phyloP scores from a whole-genome alignment of 2,329 filamentous ascomycete genomes.

The Aspergillus ruber region DNA sequence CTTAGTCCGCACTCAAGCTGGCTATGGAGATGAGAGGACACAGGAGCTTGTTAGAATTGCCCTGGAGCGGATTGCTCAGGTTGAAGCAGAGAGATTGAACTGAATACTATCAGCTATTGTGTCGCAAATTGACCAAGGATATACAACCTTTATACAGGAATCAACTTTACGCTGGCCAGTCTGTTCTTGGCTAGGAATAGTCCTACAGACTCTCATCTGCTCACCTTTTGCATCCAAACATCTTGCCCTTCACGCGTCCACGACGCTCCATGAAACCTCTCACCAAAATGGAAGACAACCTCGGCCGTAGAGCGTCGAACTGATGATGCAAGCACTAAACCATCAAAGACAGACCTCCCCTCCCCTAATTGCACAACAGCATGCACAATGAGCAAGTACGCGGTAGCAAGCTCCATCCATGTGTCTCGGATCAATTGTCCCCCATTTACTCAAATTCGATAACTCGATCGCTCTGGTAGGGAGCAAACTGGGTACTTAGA shows the following conservation, averaged over 20 bases:
- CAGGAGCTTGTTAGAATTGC: too few species aligned
- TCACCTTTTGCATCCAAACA: slow-evolving; percentile 19
- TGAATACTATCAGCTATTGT: too few species aligned
- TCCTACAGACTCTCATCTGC: neutral
- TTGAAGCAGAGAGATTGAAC: too few species aligned
- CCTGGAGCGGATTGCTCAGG: too few species aligned
- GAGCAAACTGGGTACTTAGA: slow-evolving; percentile 51
- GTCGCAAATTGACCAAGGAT: too few species aligned
- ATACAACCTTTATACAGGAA: too few species aligned
- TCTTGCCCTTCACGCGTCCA: slow-evolving; percentile 29
- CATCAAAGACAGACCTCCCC: slow-evolving; percentile 12
- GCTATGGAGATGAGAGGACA: too few species aligned
- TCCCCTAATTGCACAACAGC: slow-evolving; percentile 22
- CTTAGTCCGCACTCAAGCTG: too few species aligned
- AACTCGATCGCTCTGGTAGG: slow-evolving; percentile 27
- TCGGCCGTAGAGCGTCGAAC: slow-evolving; percentile 21
- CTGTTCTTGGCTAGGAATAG: neutral
- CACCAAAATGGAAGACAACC: slow-evolving; percentile 19
- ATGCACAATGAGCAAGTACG: slow-evolving; percentile 43
- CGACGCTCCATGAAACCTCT: slow-evolving; percentile 14
- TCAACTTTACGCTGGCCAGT: too few species aligned
- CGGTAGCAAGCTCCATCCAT: slow-evolving; percentile 51
- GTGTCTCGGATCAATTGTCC: slow-evolving; percentile 37
- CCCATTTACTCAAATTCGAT: slow-evolving; percentile 33
- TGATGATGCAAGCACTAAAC: slow-evolving; percentile 26